Evolutionary conservation across 352 stramenopile species (phyloP).

Genomic region (Globisporangium solare): DNA sequence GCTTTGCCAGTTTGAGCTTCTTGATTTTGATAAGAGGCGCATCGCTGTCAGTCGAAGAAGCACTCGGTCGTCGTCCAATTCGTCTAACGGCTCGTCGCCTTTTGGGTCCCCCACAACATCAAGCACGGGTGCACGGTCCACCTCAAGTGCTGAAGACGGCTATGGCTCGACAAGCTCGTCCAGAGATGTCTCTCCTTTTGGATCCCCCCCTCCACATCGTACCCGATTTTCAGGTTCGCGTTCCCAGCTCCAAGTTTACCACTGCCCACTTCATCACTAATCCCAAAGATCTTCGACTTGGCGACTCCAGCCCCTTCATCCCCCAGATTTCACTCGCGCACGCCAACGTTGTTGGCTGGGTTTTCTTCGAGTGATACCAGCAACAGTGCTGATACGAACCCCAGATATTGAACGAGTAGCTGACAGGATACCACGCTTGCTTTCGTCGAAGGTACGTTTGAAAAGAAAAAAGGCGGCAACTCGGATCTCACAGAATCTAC

Average conservation of each 20-base stretch:
- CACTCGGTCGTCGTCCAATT: neutral
- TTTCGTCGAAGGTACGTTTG: too few relatives aligned
- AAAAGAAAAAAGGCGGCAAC: too few relatives aligned
- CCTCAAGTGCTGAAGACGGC: neutral
- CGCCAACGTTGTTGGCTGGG: too few relatives aligned
- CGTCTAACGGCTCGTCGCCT: neutral
- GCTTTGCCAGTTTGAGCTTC: neutral
- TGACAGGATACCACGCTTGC: too few relatives aligned
- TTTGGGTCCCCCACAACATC: neutral
- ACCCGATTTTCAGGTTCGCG: neutral
- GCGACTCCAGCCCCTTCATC: too few relatives aligned
- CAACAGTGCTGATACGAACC: too few relatives aligned
- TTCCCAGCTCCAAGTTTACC: neutral
- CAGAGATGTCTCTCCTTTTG: neutral
- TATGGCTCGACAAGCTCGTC: conserved; percentile 4
- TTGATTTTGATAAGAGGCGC: neutral
- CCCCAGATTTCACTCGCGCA: too few relatives aligned
- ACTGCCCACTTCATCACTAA: too few relatives aligned
- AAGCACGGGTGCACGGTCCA: conserved; percentile 1
- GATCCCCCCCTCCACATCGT: neutral
- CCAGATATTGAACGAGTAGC: too few relatives aligned
- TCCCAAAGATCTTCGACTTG: too few relatives aligned
- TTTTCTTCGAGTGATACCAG: too few relatives aligned
- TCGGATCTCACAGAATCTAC: too few relatives aligned
- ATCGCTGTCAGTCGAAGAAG: neutral